Evolutionary conservation across 805 yeast genomes (phyloP).

Genomic region (Sungouiozyma ichnusensis): DNA sequence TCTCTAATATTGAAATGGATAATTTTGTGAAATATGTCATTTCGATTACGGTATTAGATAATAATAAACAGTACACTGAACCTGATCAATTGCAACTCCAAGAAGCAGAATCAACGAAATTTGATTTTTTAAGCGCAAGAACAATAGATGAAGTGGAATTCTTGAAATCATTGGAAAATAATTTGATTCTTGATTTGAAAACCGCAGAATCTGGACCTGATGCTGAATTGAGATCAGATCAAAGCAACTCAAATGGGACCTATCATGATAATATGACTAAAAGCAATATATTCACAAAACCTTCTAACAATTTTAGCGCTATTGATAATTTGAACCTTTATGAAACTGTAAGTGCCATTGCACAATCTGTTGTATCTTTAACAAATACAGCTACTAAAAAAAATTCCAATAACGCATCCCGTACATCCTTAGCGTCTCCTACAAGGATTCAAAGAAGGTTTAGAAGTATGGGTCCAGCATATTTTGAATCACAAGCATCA

Average conservation of each 20-base stretch:
- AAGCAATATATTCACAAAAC: conserved; percentile 1
- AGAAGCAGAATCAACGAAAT: conserved; percentile 26
- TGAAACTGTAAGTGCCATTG: conserved; percentile 27
- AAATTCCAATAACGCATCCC: conserved; percentile 2
- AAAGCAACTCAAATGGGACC: background rate
- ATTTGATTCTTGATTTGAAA: conserved; percentile 14
- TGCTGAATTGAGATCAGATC: background rate
- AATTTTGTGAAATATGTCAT: conserved; percentile 29
- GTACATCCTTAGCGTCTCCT: conserved; percentile 10
- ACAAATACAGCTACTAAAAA: conserved; percentile 20
- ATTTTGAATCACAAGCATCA: conserved; percentile 6
- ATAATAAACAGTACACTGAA: conserved; percentile 4
- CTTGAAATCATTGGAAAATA: conserved; percentile 38
- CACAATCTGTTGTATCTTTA: conserved; percentile 28
- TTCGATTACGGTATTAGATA: conserved; percentile 27
- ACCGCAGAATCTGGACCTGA: background rate
- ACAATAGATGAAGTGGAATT: conserved; percentile 59
- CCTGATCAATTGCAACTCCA: conserved; percentile 3
- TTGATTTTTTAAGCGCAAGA: conserved; percentile 60
- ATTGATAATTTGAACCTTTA: conserved; percentile 29
- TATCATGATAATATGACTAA: background rate
- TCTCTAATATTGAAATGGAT: conserved; percentile 19
- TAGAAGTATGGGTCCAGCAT: conserved; percentile 15
- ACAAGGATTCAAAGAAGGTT: conserved; percentile 19
- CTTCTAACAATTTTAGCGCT: conserved; percentile 15